These are phyloP conservation scores for Aspergillus fijiensis DNA, from an alignment of 2,329 filamentous ascomycete species.

Conservation along the genomic window DNA sequence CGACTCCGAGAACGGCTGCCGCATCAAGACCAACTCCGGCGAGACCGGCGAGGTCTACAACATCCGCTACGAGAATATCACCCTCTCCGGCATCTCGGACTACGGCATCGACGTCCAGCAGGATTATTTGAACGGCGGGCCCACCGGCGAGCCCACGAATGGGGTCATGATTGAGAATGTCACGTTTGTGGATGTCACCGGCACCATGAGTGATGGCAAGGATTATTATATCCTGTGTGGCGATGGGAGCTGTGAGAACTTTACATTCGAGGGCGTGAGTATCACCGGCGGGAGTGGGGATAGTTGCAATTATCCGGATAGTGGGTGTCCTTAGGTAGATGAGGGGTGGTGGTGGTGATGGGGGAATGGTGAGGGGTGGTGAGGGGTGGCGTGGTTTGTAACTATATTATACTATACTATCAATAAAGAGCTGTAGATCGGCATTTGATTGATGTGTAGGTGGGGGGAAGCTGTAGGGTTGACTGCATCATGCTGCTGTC, in stretches of 20 bases:
- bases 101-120: constrained; percentile 56
- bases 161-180: constrained; percentile 41
- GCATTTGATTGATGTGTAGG: too few relatives aligned
- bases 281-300: constrained; percentile 37
- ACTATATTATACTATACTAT: too few relatives aligned
- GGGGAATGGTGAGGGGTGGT: too few relatives aligned
- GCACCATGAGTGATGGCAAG: constrained; percentile 33
- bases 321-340: constrained; percentile 9
- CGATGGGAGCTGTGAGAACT: constrained; percentile 39
- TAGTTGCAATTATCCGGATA: constrained; percentile 25
- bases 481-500: too few relatives aligned
- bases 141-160: constrained; percentile 40
- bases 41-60: constrained; percentile 42
- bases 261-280: constrained; percentile 37
- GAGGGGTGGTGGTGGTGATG: background rate
- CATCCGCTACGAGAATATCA: constrained; percentile 51
- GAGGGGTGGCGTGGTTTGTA: too few relatives aligned
- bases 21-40: constrained; percentile 43
- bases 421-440: too few relatives aligned
- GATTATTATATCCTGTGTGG: constrained; percentile 45
- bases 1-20: constrained; percentile 42
- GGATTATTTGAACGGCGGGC: constrained; percentile 53
- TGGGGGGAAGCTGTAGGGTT: too few relatives aligned
- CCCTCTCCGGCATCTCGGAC: constrained; percentile 44
- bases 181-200: constrained; percentile 37